Evolutionary conservation across 805 yeast genomes (phyloP), one percentile per base, ranked within the genome.

Genomic region (Zygosaccharomyces bisporus): DNA sequence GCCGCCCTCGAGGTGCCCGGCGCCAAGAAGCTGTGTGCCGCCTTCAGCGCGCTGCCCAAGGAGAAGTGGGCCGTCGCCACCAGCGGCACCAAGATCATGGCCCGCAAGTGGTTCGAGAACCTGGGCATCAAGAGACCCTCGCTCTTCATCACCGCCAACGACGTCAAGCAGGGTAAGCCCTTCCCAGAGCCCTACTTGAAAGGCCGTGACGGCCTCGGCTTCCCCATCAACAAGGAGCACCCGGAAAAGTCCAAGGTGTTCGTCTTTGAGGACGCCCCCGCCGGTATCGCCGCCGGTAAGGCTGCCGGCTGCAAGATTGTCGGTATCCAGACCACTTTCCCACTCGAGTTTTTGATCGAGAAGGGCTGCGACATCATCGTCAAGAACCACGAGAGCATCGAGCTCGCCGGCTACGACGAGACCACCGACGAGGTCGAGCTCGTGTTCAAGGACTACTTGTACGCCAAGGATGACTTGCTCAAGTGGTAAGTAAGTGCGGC

Each of bases 221-320:
- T 46, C 58, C 68, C 68, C 54, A 54, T 60, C 47, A 62, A 61
- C 56, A 57, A 61, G 51, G 52, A 62, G 49, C 63, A 64, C 46
- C 69, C 69, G 40, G 56, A 66, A 13, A 50, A 60, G 32, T 67
- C 70, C 44, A 72, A 68, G 55, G 70, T 70, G 23, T 81, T 86
- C 34, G 89, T 83, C 40, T 86, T 86, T 60, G 95, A 86, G 70
- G 95, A 86, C 63, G 95, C 95, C 36, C 91, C 89, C 47, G 90
- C 93, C 39, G 95, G 95, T 61, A 79, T 86, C 51, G 68, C 77
- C 56, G 91, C 95, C 31, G 95, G 95, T 60, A 79, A 80, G 61
- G 85, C 76, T 44, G 90, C 93, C 19, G 95, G 90, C 47, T 88
- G 93, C 63, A 73, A 76, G 61, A 83, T 85, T 49, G 79, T 86